Percentiles rank a stretch among this genome's conserved stretches.
These are phyloP conservation scores for Mollisia scopiformis DNA, from an alignment of 2,329 filamentous ascomycete genomes.

Conservation along the genomic window DNA sequence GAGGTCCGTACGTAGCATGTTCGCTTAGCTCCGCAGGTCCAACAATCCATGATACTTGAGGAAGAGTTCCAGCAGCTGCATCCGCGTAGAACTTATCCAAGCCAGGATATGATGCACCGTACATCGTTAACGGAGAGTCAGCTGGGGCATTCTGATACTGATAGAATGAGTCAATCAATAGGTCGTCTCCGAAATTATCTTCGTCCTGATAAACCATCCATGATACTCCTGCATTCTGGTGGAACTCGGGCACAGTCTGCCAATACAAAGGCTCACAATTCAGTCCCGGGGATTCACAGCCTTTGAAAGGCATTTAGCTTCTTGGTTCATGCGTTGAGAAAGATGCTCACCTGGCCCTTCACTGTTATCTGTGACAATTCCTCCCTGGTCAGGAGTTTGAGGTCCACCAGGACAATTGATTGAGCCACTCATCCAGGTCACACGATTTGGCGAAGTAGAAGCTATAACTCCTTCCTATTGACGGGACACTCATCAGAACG, in stretches of 20 bases:
- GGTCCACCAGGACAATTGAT: constrained; percentile 48
- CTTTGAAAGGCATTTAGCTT: not conserved
- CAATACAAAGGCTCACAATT: constrained; percentile 52
- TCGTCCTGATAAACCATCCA: constrained; percentile 51
- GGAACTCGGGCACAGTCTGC: constrained; percentile 48
- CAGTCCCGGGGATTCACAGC: constrained; percentile 41
- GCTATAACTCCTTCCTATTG: constrained; percentile 40
- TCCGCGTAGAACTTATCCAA: constrained; percentile 52
- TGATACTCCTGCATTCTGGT: constrained; percentile 45
- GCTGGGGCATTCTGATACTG: constrained; percentile 47
- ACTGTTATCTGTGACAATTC: constrained; percentile 47
- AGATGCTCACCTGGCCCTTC: constrained; percentile 42
- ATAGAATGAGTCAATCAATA: constrained; percentile 44
- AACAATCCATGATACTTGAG: constrained; percentile 54
- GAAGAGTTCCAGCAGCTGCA: constrained; percentile 53
- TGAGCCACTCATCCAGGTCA: constrained; percentile 47
- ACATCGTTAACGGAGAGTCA: constrained; percentile 40
- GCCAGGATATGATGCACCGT: constrained; percentile 38
- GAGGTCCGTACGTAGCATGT: constrained; percentile 54
- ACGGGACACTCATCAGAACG: not conserved
- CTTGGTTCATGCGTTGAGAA: not conserved
- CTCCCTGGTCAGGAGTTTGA: constrained; percentile 42
- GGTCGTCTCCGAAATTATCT: constrained; percentile 52
- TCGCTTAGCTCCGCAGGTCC: constrained; percentile 54
- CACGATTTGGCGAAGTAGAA: constrained; percentile 48